These are phyloP conservation scores for Umbelopsis sp. DNA, from an alignment of 192 early-diverging fungal genomes.

Conservation along the genomic window DNA sequence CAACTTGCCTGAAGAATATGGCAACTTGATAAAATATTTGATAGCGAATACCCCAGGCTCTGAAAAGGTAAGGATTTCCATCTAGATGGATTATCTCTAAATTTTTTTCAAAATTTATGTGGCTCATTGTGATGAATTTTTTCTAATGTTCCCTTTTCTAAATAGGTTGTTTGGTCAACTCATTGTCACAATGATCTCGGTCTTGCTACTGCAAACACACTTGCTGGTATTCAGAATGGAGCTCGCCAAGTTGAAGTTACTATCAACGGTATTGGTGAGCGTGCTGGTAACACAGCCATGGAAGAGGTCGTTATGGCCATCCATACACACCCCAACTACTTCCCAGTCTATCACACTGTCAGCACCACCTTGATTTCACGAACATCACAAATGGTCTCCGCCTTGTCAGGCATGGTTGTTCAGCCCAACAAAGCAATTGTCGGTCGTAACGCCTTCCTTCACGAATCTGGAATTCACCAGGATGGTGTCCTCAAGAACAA, in stretches of 20 bases:
- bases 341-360: slow-evolving; percentile 89
- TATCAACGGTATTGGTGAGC: slow-evolving; percentile 98
- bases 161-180: slow-evolving; percentile 80
- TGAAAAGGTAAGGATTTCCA: not conserved
- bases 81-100: too few relatives aligned
- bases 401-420: slow-evolving; percentile 91
- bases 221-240: slow-evolving; percentile 87
- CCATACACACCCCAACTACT: slow-evolving; percentile 87
- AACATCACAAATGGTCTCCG: slow-evolving; percentile 87
- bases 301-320: slow-evolving; percentile 97
- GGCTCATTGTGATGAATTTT: too few relatives aligned
- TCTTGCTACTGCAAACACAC: slow-evolving; percentile 94
- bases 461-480: slow-evolving; percentile 98
- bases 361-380: slow-evolving; percentile 87
- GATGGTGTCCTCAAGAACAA: slow-evolving; percentile 98
- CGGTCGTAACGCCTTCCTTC: slow-evolving; percentile 94
- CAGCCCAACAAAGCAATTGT: slow-evolving; percentile 99
- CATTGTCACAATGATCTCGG: slow-evolving; percentile 99
- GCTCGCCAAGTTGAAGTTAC: slow-evolving; percentile 97
- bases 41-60: slow-evolving; percentile 34
- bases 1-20: slow-evolving; percentile 90
- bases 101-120: too few relatives aligned
- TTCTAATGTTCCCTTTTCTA: slow-evolving; percentile 12
- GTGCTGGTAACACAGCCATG: slow-evolving; percentile 95
- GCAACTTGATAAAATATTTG: slow-evolving; percentile 82